These are phyloP conservation scores for Irpex rosettiformis DNA, from an alignment of 1,284 basidiomycete species.

Conservation along the genomic window DNA sequence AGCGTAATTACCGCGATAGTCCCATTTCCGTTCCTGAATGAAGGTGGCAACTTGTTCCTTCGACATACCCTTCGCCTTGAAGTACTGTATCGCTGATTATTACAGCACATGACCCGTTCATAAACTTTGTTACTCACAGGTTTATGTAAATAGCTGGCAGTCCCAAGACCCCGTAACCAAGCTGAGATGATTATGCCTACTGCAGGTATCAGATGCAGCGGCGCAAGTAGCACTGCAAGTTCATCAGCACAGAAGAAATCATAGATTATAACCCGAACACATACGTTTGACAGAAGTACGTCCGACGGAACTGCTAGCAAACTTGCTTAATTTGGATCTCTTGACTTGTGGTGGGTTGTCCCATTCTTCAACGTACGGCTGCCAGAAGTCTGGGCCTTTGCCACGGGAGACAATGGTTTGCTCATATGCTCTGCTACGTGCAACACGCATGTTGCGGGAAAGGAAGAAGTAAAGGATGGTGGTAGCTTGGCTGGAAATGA, in stretches of 20 bases:
- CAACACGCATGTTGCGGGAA: constrained; percentile 67
- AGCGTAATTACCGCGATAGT: constrained; percentile 60
- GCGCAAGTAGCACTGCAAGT: constrained; percentile 60
- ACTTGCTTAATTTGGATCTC: constrained; percentile 17
- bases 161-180: constrained; percentile 65
- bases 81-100: constrained; percentile 51
- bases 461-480: constrained; percentile 78
- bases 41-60: constrained; percentile 64
- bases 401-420: constrained; percentile 78
- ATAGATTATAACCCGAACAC: too few relatives aligned
- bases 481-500: constrained; percentile 71
- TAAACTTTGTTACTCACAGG: constrained; percentile 42
- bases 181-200: constrained; percentile 64
- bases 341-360: constrained; percentile 57
- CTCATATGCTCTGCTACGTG: constrained; percentile 73
- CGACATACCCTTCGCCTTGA: constrained; percentile 78
- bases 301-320: constrained; percentile 44
- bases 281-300: constrained; percentile 41
- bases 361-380: constrained; percentile 87
- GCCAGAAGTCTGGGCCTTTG: constrained; percentile 83
- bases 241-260: not conserved
- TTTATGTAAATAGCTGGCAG: constrained; percentile 67
- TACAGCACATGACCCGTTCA: not conserved
- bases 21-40: constrained; percentile 85
- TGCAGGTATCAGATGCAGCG: constrained; percentile 70